A percentile compares a stretch with the other conserved stretches of the same genome.
Conservation (phyloP, 2,329 filamentous ascomycete species). For the Ophiocordyceps robertsii region DNA sequence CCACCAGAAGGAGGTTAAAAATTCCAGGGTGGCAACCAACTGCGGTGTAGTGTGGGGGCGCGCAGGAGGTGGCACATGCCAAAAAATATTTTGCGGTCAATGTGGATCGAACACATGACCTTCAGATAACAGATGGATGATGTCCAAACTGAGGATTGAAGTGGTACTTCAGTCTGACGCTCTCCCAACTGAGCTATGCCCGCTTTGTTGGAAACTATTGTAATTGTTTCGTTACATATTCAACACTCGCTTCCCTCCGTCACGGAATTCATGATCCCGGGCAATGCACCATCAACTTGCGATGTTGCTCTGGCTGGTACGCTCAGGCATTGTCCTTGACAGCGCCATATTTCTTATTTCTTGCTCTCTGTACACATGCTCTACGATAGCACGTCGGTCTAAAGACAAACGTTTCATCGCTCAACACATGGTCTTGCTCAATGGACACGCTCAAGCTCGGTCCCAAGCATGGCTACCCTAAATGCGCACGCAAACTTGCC, state of each 20-base stretch:
- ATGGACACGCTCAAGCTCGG: no score
- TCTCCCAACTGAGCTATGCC: constrained; percentile 55
- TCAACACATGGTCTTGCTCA: no score
- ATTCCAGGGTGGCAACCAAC: no score
- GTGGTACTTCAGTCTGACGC: constrained; percentile 15
- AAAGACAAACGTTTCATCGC: no score
- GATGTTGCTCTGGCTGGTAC: neutral
- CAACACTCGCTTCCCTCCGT: no score
- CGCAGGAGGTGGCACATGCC: neutral
- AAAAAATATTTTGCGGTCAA: neutral
- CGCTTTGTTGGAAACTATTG: neutral
- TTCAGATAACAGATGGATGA: neutral
- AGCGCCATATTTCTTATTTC: neutral
- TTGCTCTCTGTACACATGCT: no score
- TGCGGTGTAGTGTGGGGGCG: neutral
- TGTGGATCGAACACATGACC: neutral
- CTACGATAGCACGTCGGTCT: no score
- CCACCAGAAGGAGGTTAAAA: no score
- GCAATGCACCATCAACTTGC: no score
- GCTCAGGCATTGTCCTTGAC: neutral
- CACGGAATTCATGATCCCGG: no score
- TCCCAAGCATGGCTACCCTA: no score
- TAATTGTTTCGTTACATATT: neutral
- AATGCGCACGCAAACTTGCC: no score
- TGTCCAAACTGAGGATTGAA: neutral